Evolutionary conservation across 805 yeast genomes (phyloP), one percentile per base, ranked within the genome.

Genomic region (Cephaloascus fragrans): DNA sequence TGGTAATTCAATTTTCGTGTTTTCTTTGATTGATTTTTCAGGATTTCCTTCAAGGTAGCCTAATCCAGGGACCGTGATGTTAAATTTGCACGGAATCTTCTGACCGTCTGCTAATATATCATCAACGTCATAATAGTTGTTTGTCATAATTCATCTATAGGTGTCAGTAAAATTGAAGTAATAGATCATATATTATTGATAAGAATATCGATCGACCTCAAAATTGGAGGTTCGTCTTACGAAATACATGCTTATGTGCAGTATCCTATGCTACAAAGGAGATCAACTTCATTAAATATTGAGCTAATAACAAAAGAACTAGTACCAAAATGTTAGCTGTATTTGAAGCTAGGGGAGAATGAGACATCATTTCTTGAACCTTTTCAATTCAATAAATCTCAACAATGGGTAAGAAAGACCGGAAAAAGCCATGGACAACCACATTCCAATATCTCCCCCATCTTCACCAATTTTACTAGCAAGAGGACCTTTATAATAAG

Each of bases 41-140:
- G 87, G 84, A 43, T 81, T 76, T 5, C 89, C 87, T 50, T 83
- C 89, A 4, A 90, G 64, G 51, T 81, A 86, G 2, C 96, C 97
- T n/a, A 90, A 62, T 0, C 93, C 90, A 0, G 95, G 94, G 5
- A 87, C 81, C 0, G 81, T 71, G 35, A 80, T 72, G 46, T 82
- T 80, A 62, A 89, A 87, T 39, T 73, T 75, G 51, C 90, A 78
- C 0, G 96, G 96, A 5, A 89, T 62, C 51, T 79, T 80, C 64
- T 77, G 80, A 3, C 74, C 69, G 44, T 79, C 87, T 0, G 89
- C 76, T 16, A 82, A 63, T 10, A 83, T 79, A 47, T 83, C 93
- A 47, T 84, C 93, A 4, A 84, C 62, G 53, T 83, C 89, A 61
- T 80, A 84, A 59, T 84, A 84, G 14, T 53, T 49, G 16, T 40